Evolutionary conservation across 768 basidiomycete genomes (phyloP).

Genomic region (Suillus subalutaceus): DNA sequence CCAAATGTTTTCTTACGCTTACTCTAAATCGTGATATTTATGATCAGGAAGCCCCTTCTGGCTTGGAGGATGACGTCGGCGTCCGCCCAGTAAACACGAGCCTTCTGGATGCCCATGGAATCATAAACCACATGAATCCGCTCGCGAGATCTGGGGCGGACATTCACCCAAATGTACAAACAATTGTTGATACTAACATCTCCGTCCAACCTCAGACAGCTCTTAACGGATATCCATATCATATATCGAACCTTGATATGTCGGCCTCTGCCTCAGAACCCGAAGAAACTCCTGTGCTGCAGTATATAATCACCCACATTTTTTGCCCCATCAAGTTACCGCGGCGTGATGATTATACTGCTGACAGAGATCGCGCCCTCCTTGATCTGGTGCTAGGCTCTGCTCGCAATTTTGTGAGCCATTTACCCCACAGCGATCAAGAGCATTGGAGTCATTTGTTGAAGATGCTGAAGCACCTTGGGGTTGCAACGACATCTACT

Average conservation of each 20-base stretch:
- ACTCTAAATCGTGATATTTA: too few species aligned
- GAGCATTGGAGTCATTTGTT: slow-evolving; percentile 29
- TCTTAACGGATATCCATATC: background rate
- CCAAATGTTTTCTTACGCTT: too few species aligned
- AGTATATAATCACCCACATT: slow-evolving; percentile 12
- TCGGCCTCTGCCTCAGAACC: background rate
- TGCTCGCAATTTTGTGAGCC: slow-evolving; percentile 20
- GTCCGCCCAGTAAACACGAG: too few species aligned
- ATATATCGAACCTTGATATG: background rate
- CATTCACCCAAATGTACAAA: too few species aligned
- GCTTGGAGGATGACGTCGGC: too few species aligned
- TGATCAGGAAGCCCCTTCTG: too few species aligned
- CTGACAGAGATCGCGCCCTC: slow-evolving; percentile 25
- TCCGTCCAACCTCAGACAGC: background rate
- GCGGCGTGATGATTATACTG: slow-evolving; percentile 29
- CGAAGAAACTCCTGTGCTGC: background rate
- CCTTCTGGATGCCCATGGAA: too few species aligned
- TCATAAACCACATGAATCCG: too few species aligned
- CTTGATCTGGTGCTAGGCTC: slow-evolving; percentile 21
- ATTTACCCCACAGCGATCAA: slow-evolving; percentile 11
- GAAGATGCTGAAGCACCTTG: slow-evolving; percentile 24
- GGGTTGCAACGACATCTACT: slow-evolving; percentile 5
- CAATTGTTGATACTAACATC: too few species aligned
- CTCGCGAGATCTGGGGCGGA: too few species aligned
- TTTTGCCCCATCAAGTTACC: slow-evolving; percentile 16